Evolutionary conservation across 2,329 filamentous ascomycete species (phyloP), one percentile per base, ranked within the genome.

Genomic region (Colletotrichum sojae): DNA sequence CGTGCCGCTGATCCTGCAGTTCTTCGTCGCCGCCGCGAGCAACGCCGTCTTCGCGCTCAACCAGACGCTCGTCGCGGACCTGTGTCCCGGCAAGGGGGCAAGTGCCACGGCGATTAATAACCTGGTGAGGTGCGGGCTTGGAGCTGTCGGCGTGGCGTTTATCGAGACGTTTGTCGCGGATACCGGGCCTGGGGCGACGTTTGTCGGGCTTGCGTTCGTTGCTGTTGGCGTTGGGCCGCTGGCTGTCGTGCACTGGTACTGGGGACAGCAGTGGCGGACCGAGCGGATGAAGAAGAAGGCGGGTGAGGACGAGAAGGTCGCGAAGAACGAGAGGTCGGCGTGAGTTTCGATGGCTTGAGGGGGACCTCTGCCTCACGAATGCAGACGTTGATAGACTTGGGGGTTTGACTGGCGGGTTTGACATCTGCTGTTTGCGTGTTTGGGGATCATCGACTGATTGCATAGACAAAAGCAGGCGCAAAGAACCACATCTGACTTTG

Each of bases 21-120:
- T 82, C 64, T 22, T 81, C 9, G 79, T 83, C 46, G 79, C 80
- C 1, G 75, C 76, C 1, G 75, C 77, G 0, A 76, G 78, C 22
- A 82, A 79, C 48, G 80, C 81, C 5, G 72, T 81, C 2, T 82
- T 82, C 57, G 76, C 75, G 9, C 71, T 78, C 18, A 79, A 79
- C 61, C 75, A 76, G 57, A 78, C 78, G 5, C 72, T 80, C 18
- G 71, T 80, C 20, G 72, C 77, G 12, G 79, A 80, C 40, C 65
- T 77, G 4, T 80, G 76, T 51, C 78, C 77, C 0, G 75, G 75
- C 1, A 71, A 72, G 22, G 74, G 75, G 2, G 77, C 79, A 2
- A 75, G 77, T 20, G 74, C 72, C 20, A 80, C 78, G 0, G 78
- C 79, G 1, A 72, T 78, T 31, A 80, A 80, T 58, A 80, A 80